Evolutionary conservation across 129 eudicot genomes (phyloP), one percentile per base, ranked within the genome.

Genomic region (Helianthus tuberosus): DNA sequence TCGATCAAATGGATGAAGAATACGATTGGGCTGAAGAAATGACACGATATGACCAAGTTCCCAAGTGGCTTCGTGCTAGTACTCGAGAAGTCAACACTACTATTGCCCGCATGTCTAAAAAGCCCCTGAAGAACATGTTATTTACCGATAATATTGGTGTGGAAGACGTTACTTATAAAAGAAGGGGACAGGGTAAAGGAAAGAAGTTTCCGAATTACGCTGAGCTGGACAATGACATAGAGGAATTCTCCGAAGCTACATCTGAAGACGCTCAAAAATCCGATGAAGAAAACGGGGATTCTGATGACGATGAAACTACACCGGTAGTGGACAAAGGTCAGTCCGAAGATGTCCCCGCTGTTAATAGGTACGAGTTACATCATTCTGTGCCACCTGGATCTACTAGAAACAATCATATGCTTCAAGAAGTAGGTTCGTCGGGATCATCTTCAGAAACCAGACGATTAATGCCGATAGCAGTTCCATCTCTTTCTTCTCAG

Each of bases 1-100:
- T 90, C 55, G 99, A 94, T 72, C 96, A 94, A 58, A 94, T 94
- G 99, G 99, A 94, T 80, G 99, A 94, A 74, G 99, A 94, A 55
- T 78, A 83, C 68, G 97, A 91, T 52, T 94, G 99, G 99, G 81
- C 80, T 1, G 97, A 88, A 73, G 99, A 91, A 65, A 94, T 91
- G 97, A 91, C 89, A 6, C 72, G 87, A 83, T 88, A 88, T 52
- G 93, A 94, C 48, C 79, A 94, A 77, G 90, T 94, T 6, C 99
- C 99, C 9, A 77, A 91, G 55, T 94, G 99, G 99, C 90, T 94
- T 32, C 87, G 97, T 36, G 91, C 96, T 6, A 64, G 74, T 72
- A 75, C 93, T 10, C 80, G 70, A 32, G 97, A 94, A 44, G 97
- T 88, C 51, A 94, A 91, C 59, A 29, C 80, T 20, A 73, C 91